These are phyloP conservation scores for Castanospermum australe DNA, from an alignment of 306 rosid genomes.

Conservation along the genomic window DNA sequence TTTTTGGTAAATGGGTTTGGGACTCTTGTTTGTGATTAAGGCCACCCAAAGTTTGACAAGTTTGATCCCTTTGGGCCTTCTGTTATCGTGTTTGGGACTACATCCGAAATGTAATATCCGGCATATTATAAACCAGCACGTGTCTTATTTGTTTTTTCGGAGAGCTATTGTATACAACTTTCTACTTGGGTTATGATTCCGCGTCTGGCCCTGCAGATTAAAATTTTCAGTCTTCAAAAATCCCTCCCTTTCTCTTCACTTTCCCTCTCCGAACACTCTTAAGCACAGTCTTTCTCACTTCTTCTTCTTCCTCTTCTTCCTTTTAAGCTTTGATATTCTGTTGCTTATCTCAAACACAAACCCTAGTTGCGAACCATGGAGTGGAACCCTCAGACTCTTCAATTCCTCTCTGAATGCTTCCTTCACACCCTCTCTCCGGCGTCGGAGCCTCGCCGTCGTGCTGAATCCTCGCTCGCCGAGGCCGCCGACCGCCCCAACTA, in stretches of 20 bases:
- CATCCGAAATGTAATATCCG: too few species aligned
- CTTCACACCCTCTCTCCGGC: conserved; percentile 80
- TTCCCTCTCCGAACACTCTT: background rate
- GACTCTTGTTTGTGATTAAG: too few species aligned
- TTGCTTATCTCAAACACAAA: too few species aligned
- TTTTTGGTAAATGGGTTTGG: too few species aligned
- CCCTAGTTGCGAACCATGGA: conserved; percentile 89
- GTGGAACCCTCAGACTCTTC: conserved; percentile 81
- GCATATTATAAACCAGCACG: too few species aligned
- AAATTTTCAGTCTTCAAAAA: background rate
- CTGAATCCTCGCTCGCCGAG: conserved; percentile 71
- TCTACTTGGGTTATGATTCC: background rate
- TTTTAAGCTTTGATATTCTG: background rate
- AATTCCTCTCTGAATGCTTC: conserved; percentile 81
- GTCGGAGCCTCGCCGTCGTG: conserved; percentile 88
- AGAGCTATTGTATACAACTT: too few species aligned
- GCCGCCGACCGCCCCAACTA: conserved; percentile 70
- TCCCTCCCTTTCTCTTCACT: background rate
- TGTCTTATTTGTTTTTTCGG: too few species aligned
- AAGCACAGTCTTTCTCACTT: background rate
- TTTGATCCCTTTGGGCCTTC: too few species aligned
- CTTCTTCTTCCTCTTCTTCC: too few species aligned
- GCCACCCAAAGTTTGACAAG: too few species aligned
- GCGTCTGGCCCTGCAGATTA: background rate
- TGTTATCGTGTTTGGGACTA: too few species aligned